Evolutionary conservation across 2,329 filamentous ascomycete species (phyloP).

Genomic region (Tothia fuscella): DNA sequence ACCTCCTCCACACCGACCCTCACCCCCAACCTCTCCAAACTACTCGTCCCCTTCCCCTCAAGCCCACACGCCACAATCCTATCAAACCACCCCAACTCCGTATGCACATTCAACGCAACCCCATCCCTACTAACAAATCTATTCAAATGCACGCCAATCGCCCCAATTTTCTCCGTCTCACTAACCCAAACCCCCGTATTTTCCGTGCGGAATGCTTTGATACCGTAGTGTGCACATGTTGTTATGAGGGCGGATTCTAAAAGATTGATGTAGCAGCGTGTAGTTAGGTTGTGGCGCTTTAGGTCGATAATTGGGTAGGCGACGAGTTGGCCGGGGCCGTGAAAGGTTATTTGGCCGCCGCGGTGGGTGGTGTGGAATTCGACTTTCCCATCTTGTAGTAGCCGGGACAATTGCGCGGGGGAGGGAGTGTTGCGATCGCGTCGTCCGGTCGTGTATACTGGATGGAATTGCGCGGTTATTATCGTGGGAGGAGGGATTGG

Average conservation of each 20-base stretch:
- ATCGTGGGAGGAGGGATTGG: conserved; percentile 53
- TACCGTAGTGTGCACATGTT: conserved; percentile 46
- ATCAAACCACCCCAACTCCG: conserved; percentile 48
- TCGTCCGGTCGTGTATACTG: conserved; percentile 82
- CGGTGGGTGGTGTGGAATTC: conserved; percentile 61
- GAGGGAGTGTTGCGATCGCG: conserved; percentile 51
- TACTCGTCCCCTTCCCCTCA: conserved; percentile 68
- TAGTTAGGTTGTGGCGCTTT: conserved; percentile 51
- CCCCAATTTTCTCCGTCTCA: conserved; percentile 62
- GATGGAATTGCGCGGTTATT: conserved; percentile 69
- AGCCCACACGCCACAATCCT: conserved; percentile 87
- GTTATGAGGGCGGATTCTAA: conserved; percentile 67
- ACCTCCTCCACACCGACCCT: no score
- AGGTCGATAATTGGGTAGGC: conserved; percentile 90
- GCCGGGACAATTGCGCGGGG: conserved; percentile 29
- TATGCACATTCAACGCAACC: conserved; percentile 68
- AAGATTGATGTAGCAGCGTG: conserved; percentile 64
- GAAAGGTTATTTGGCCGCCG: conserved; percentile 87
- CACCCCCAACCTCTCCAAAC: no score
- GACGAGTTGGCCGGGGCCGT: conserved; percentile 85
- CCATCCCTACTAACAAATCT: conserved; percentile 77
- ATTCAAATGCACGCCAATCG: conserved; percentile 81
- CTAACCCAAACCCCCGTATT: conserved; percentile 73
- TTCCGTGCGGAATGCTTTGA: conserved; percentile 52
- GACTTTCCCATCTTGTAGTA: conserved; percentile 35